Base-by-base conservation (phyloP, 1,139 yeast genomes). In the Debaryomyces nepalensis region DNA sequence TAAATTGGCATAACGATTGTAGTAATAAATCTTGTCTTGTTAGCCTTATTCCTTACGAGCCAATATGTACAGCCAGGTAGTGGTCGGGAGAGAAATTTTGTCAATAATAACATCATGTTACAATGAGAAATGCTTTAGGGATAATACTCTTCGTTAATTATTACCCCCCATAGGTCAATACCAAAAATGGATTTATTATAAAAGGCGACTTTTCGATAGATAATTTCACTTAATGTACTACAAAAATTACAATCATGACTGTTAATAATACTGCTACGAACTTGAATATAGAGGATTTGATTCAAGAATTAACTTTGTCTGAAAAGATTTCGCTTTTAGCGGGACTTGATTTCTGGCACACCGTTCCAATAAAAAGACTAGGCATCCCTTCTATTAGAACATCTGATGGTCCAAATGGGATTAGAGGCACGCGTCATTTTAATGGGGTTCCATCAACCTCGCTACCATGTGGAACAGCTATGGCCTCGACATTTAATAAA, bases 271-370 rank as follows among this genome's bases (percentile, higher is more conserved):
- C n/a, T n/a, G n/a, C n/a, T 4, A 31, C 10, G 29, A 40, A 45
- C 31, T 57, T 76, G 39, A 77, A 79, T 55, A 66, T 79, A 43
- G 82, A 79, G 34, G 51, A 62, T 22, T 52, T 75, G 16, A 53
- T 79, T 35, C 51, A 55, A 10, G 65, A 77, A 53, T 62, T 80
- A 46, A 73, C 80, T 9, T 48, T 66, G 11, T 63, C 65, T 24
- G 82, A 80, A 54, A 80, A 80, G 54, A 59, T 74, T 53, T 58
- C 69, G 9, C 65, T 80, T 34, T 55, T 77, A 34, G 70, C 81
- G 6, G 82, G 81, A 29, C 60, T 62, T 43, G 81, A 79, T 55
- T 68, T 67, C 55, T 81, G 85, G 85, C 82, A 78, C 53, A 80
- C 86, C 0, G 64, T 61, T 19, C 66, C 77, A 4, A 59, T 81